Base-by-base conservation (phyloP, 495 filamentous ascomycete genomes). In the Bathelium albidoporum region DNA sequence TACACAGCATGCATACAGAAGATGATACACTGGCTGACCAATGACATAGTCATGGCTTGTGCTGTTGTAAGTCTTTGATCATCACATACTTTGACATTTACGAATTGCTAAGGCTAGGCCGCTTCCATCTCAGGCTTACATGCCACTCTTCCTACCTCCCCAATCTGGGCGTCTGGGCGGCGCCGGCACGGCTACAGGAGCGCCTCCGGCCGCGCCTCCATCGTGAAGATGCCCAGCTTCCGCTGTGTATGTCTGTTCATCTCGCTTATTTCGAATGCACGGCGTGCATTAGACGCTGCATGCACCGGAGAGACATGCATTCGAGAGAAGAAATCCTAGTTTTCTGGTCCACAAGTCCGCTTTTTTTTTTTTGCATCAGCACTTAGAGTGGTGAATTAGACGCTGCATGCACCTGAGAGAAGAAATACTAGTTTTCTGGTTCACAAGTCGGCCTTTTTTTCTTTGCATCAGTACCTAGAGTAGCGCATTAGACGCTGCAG, bases 91-190 rank as follows among this genome's bases (percentile, higher is more conserved):
- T 28, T 34, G 18, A n/a, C 1, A 45, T 12, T 32, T 16, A 28
- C 18, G 26, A 9, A 32, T 7, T 26, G 36, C 58, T 43, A n/a
- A 53, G 44, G 60, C 49, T 60, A 53, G 39, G 41, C 58, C 36
- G 24, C 32, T 62, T 14, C 31, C 34, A 12, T 20, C 32, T 45
- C 70, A 85, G 83, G 88, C 88, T 59, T 96, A 96, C 73, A 82
- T 95, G 66, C 89, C 88, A 18, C 76, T 96, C 62, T 95, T 96
- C 77, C 73, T 95, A 62, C 91, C 90, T 9, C 73, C 73, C 41
- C 83, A 82, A 1, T 76, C 79, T 62, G 64, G 69, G 18, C 69
- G 71, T 20, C 69, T 67, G 14, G 73, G 72, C 36, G 65, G 62
- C 7, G 69, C 76, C 65, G 71, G 79, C 66, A 72, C 77, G 69